Base-by-base conservation (phyloP, 495 filamentous ascomycete species). In the Hypoxylon intermedium region DNA sequence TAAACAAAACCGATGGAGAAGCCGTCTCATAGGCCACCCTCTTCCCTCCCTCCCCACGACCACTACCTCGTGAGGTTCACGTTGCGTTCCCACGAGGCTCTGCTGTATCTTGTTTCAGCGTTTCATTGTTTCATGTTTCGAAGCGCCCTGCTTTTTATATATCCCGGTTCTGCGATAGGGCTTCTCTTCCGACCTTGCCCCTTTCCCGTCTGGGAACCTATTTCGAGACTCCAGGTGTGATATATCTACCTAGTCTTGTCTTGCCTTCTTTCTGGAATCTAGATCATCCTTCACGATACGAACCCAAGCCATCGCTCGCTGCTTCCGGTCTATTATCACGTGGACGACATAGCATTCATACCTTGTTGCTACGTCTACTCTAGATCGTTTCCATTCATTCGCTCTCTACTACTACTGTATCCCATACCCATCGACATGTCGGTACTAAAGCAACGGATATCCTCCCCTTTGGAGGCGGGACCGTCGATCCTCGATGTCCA, bases 391-490 rank as follows among this genome's bases (percentile, higher is more conserved):
- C 34, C 26, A 30, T 18, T 26, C 46, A 37, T 20, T 15, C 26
- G 41, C 38, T 26, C 33, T 2, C 40, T 26, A 33, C 4, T 48
- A 30, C 26, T 20, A 26, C 23, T 30, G 43, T 19, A 38, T 45
- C 18, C 9, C 54, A 45, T 58, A 26, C 19, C 59, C 28, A 15
- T 31, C 57, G 30, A 31, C 16, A 67, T 77, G 68, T 67, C 69
- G 46, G 53, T 79, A 44, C 55, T 57, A 41, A 83, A 78, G 71
- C 72, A 73, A 33, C 71, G 71, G 47, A 84, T 83, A 57, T 83
- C 82, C 0, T 74, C 79, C 33, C 81, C 82, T n/a, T 75, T 84
- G 33, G 82, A 83, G 57, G 81, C 82, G 13, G 79, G 80, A 5
- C 63, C 68, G 0, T 82, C 79, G 31, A 70, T 83, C 37, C 71